These are phyloP conservation scores for Brassica hybrid DNA, from an alignment of 441 rosid genomes.

Conservation along the genomic window DNA sequence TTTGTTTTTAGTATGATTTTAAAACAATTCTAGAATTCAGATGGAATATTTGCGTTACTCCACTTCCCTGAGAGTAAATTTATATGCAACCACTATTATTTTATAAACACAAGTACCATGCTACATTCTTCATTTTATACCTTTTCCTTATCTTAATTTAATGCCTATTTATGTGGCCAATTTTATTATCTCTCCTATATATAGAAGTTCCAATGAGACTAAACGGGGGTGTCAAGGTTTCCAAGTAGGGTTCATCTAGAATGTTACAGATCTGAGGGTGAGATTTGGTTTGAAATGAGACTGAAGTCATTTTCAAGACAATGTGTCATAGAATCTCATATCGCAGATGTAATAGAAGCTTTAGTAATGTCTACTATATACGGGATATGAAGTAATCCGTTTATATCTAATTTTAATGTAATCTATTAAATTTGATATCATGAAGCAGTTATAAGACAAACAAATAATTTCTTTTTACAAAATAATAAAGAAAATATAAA, in stretches of 20 bases:
- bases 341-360: not conserved
- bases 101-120: not conserved
- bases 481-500: not conserved
- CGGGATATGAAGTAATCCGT: not conserved
- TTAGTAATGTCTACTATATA: not conserved
- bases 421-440: not conserved
- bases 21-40: conserved; percentile 10
- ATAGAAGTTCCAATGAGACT: not conserved
- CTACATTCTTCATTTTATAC: conserved; percentile 1
- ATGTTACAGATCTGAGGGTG: not conserved
- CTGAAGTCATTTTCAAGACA: not conserved
- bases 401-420: not conserved
- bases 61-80: not conserved
- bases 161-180: not conserved
- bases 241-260: not conserved
- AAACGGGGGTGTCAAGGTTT: not conserved
- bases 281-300: not conserved
- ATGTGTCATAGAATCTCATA: not conserved
- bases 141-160: not conserved
- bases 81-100: conserved; percentile 4
- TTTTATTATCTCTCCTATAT: not conserved
- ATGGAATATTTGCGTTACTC: conserved; percentile 31
- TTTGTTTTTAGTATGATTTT: conserved; percentile 27
- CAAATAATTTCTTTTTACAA: too few species aligned
- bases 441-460: not conserved